A percentile compares a stretch with the other conserved stretches of the same genome.
Conservation (phyloP, 2,329 filamentous ascomycete genomes). For the Aspergillus ustus region DNA sequence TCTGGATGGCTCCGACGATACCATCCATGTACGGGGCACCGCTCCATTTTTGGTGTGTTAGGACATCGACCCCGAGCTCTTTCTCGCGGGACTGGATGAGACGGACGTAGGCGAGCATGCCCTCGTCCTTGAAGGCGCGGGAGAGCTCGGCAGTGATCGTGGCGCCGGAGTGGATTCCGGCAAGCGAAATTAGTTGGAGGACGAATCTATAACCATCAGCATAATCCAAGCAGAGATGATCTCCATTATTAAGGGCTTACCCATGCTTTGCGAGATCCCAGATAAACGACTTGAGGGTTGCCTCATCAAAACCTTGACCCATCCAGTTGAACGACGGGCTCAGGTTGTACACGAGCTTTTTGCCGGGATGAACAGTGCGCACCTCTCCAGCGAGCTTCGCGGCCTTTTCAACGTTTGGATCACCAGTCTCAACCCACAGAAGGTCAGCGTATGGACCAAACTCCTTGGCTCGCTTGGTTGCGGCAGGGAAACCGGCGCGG, state of each 20-base stretch:
- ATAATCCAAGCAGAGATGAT: not conserved
- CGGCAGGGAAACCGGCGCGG: constrained; percentile 76
- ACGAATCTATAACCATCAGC: constrained; percentile 54
- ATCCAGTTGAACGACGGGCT: constrained; percentile 99
- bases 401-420: constrained; percentile 80
- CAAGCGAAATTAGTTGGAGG: constrained; percentile 67
- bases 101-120: constrained; percentile 98
- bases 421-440: constrained; percentile 94
- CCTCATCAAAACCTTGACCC: constrained; percentile 85
- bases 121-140: constrained; percentile 80
- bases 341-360: constrained; percentile 95
- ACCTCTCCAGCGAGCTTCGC: constrained; percentile 77
- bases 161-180: constrained; percentile 67
- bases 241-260: constrained; percentile 53
- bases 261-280: constrained; percentile 95
- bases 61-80: constrained; percentile 86
- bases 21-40: constrained; percentile 80
- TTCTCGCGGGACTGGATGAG: constrained; percentile 88
- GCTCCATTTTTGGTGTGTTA: constrained; percentile 87
- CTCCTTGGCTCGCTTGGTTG: constrained; percentile 89
- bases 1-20: constrained; percentile 87
- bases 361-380: constrained; percentile 69
- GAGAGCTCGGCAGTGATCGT: constrained; percentile 75
- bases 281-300: constrained; percentile 84
- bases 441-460: constrained; percentile 94